These are phyloP conservation scores for Nepenthes alata DNA, from an alignment of 179 eudicot species.

Conservation along the genomic window DNA sequence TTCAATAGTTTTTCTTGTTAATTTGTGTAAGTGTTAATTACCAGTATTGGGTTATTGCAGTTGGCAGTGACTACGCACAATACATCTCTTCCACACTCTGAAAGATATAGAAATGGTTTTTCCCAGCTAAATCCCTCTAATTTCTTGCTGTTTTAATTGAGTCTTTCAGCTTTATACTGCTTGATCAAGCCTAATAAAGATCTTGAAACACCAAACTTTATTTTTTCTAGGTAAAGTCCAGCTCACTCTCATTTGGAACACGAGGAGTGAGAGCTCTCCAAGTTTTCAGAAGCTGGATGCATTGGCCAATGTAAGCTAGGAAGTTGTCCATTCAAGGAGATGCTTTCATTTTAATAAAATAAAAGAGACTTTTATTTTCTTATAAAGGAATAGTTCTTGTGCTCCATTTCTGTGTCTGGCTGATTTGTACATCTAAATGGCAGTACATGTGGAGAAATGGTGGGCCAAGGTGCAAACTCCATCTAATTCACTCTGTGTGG, in stretches of 20 bases:
- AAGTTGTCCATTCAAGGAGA: background rate
- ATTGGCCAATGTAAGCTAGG: constrained; percentile 58
- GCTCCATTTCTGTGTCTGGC: constrained; percentile 3
- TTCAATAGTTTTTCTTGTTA: too few relatives aligned
- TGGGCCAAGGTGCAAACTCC: constrained; percentile 46
- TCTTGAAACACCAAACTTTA: background rate
- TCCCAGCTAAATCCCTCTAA: constrained; percentile 3
- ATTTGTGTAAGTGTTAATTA: background rate
- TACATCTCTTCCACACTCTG: constrained; percentile 68
- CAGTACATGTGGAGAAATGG: constrained; percentile 82
- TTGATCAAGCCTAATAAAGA: background rate
- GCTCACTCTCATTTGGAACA: constrained; percentile 86
- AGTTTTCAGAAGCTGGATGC: constrained; percentile 49
- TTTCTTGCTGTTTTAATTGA: background rate
- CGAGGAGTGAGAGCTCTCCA: constrained; percentile 72
- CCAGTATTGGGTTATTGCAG: constrained; percentile 24
- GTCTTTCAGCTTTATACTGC: too few relatives aligned
- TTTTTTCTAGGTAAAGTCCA: constrained; percentile 70
- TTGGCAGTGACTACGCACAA: constrained; percentile 91
- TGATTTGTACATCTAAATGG: constrained; percentile 7
- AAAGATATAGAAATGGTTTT: constrained; percentile 75
- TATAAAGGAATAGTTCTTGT: background rate
- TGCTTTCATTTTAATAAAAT: background rate
- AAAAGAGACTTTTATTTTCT: background rate
- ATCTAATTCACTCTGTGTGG: constrained; percentile 91